phyloP scores from a whole-genome alignment of 1,139 yeast species.

The Candida tropicalis region DNA sequence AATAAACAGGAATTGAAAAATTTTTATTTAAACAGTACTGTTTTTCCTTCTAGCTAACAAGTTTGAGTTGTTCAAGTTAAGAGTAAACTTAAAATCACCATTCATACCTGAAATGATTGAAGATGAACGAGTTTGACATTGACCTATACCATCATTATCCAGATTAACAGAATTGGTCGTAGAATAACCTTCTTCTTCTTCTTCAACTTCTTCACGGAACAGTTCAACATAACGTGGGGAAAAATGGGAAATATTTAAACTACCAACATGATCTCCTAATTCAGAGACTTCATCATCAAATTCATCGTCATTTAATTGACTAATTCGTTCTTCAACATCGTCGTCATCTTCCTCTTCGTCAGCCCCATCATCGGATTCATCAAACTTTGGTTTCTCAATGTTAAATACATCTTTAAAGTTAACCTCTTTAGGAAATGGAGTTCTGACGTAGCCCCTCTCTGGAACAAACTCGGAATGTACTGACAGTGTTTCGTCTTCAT shows the following conservation, averaged over 20 bases:
- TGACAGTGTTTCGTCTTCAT: constrained; percentile 10
- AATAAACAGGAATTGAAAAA: not conserved
- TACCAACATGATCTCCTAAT: constrained; percentile 20
- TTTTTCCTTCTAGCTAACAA: constrained; percentile 39
- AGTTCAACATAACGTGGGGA: not conserved
- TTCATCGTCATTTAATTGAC: constrained; percentile 24
- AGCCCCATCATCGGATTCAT: constrained; percentile 17
- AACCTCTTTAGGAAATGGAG: constrained; percentile 34
- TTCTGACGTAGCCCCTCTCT: constrained; percentile 23
- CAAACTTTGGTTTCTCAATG: constrained; percentile 20
- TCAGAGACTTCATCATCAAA: constrained; percentile 21
- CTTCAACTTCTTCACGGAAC: constrained; percentile 8
- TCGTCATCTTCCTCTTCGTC: constrained; percentile 22
- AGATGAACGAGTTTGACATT: constrained; percentile 45
- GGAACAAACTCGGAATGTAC: constrained; percentile 3
- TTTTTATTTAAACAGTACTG: constrained; percentile 22
- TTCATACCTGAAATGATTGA: constrained; percentile 43
- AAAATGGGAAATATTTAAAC: constrained; percentile 12
- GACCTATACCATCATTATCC: constrained; percentile 18
- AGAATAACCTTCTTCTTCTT: constrained; percentile 22
- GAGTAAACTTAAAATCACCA: constrained; percentile 46
- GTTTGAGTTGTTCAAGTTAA: constrained; percentile 47
- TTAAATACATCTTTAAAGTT: constrained; percentile 40
- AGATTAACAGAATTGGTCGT: constrained; percentile 14
- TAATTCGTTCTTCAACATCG: constrained; percentile 20